Evolutionary conservation across 2,329 filamentous ascomycete genomes (phyloP).

Genomic region (Colletotrichum sp.): DNA sequence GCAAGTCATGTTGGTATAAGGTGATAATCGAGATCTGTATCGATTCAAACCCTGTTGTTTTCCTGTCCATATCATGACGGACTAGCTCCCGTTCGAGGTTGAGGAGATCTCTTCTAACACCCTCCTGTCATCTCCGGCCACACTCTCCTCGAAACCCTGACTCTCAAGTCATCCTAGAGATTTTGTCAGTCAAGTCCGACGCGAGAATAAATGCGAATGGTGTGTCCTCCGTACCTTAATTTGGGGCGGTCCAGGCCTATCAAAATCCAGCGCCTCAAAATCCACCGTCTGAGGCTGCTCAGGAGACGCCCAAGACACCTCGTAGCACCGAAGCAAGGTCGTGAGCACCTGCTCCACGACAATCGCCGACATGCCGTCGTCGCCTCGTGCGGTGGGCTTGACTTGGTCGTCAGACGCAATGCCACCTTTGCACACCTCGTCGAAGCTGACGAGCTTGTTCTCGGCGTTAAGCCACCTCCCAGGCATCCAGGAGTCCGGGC

Average conservation of each 20-base stretch:
- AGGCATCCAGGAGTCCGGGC: slow-evolving; percentile 21
- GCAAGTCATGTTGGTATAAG: too few species aligned
- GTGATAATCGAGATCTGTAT: rapidly evolving
- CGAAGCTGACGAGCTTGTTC: slow-evolving; percentile 9
- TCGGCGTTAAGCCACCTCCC: slow-evolving; percentile 22
- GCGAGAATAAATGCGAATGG: neutral
- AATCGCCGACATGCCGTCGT: slow-evolving; percentile 17
- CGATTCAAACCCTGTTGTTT: rapidly evolving
- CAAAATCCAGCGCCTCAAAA: slow-evolving; percentile 19
- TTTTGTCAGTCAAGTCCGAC: neutral
- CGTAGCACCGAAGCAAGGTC: slow-evolving; percentile 22
- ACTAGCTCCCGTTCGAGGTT: neutral
- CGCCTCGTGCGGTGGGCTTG: neutral
- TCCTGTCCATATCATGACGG: neutral
- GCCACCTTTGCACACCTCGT: neutral
- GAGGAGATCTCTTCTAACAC: neutral
- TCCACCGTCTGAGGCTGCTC: neutral
- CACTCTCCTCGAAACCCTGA: neutral
- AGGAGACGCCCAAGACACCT: slow-evolving; percentile 16
- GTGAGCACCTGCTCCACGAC: slow-evolving; percentile 6
- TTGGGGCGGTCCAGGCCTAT: slow-evolving; percentile 20
- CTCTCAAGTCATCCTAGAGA: neutral
- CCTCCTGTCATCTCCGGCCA: slow-evolving; percentile 15
- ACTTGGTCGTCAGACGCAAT: neutral
- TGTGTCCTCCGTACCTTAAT: slow-evolving; percentile 1